Conservation (phyloP, 2,329 filamentous ascomycete species). For the Clonostachys chloroleuca region DNA sequence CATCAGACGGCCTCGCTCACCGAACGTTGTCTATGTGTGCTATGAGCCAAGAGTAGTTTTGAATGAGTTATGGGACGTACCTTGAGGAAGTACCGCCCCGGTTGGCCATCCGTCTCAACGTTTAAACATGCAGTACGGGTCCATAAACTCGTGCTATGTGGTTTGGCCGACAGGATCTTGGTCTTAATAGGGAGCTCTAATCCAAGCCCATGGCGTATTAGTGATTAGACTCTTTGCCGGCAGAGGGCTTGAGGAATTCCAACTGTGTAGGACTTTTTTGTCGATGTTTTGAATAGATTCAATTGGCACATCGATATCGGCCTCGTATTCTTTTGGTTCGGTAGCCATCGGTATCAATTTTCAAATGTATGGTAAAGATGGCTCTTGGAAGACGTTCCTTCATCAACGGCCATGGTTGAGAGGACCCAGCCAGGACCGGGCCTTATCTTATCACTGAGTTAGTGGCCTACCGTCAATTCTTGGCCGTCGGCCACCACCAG, state of each 20-base stretch:
- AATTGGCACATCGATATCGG: background rate
- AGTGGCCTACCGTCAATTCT: too few species aligned
- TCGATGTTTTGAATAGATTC: background rate
- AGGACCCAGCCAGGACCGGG: too few species aligned
- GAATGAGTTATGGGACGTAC: background rate
- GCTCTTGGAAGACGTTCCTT: too few species aligned
- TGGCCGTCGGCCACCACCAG: too few species aligned
- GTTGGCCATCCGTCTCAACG: background rate
- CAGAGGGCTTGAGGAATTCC: background rate
- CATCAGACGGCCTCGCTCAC: slow-evolving; percentile 1
- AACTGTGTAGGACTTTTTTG: background rate
- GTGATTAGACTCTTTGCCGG: background rate
- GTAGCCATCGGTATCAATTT: too few species aligned
- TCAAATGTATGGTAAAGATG: too few species aligned
- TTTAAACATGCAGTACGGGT: slow-evolving; percentile 1
- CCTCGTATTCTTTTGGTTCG: background rate
- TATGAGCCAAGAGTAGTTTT: background rate
- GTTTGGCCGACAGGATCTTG: background rate
- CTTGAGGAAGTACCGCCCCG: slow-evolving; percentile 2
- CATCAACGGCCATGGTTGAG: too few species aligned
- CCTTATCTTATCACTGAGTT: too few species aligned
- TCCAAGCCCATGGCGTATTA: background rate
- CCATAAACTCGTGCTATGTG: slow-evolving; percentile 3
- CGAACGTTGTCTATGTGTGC: background rate
- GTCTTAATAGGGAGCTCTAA: background rate